phyloP scores from a whole-genome alignment of 1,284 basidiomycete genomes.

The Austroboletus novae-zelandiae region DNA sequence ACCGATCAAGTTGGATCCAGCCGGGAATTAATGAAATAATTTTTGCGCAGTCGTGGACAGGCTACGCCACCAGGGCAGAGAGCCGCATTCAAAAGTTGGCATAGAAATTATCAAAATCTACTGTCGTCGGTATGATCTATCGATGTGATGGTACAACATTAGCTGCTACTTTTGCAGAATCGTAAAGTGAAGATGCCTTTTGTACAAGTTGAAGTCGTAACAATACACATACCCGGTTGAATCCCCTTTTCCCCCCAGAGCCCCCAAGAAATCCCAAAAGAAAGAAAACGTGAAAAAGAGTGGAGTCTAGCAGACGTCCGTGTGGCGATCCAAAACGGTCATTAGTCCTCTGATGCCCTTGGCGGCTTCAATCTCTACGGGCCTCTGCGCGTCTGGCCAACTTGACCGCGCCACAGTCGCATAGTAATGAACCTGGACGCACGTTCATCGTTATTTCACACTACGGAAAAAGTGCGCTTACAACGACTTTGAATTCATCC shows the following conservation, averaged over 20 bases:
- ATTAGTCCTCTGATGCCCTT: slow-evolving; percentile 35
- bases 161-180: slow-evolving; percentile 15
- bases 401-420: slow-evolving; percentile 36
- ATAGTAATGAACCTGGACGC: slow-evolving; percentile 31
- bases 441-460: slow-evolving; percentile 13
- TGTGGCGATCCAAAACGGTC: slow-evolving; percentile 35
- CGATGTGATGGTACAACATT: slow-evolving; percentile 32
- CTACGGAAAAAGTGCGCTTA: slow-evolving; percentile 14
- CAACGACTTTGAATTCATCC: slow-evolving; percentile 34
- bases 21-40: slow-evolving; percentile 16
- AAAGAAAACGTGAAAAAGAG: slow-evolving; percentile 1
- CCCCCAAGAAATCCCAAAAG: slow-evolving; percentile 13
- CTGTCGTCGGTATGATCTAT: slow-evolving; percentile 8
- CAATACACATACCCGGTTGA: slow-evolving; percentile 25
- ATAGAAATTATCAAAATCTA: slow-evolving; percentile 10
- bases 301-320: slow-evolving; percentile 23
- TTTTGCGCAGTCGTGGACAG: slow-evolving; percentile 72
- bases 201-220: slow-evolving; percentile 21
- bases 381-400: slow-evolving; percentile 35
- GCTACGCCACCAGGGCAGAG: slow-evolving; percentile 67
- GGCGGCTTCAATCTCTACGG: slow-evolving; percentile 33
- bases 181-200: slow-evolving; percentile 11
- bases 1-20: slow-evolving; percentile 7
- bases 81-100: slow-evolving; percentile 58
- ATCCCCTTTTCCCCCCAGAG: slow-evolving; percentile 8